A percentile compares a stretch with the other conserved stretches of the same genome.
phyloP scores from a whole-genome alignment of 164 flowering plant species.

The Dillenia turbinata region DNA sequence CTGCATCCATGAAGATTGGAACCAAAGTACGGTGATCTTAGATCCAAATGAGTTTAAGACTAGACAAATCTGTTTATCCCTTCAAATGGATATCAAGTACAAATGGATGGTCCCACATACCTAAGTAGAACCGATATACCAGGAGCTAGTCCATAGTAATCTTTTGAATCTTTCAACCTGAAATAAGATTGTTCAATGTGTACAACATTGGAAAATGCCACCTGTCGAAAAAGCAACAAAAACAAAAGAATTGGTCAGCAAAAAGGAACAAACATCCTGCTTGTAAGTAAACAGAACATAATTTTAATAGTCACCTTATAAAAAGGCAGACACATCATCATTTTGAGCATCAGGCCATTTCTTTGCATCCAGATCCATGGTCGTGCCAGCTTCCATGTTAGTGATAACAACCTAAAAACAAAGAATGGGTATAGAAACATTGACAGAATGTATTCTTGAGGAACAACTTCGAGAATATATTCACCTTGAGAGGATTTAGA shows the following conservation, averaged over 20 bases:
- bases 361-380: constrained; percentile 76
- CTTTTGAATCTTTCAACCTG: constrained; percentile 86
- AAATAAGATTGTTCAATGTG: constrained; percentile 90
- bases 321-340: constrained; percentile 59
- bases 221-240: constrained; percentile 31
- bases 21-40: too few species aligned
- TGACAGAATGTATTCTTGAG: background rate
- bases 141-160: constrained; percentile 98
- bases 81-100: too few species aligned
- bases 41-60: too few species aligned
- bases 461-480: constrained; percentile 5
- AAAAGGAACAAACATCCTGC: background rate
- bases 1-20: constrained; percentile 27
- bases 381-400: constrained; percentile 53
- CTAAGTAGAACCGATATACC: constrained; percentile 91
- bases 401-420: constrained; percentile 77
- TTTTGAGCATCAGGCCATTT: constrained; percentile 88
- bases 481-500: constrained; percentile 85
- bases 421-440: constrained; percentile 9
- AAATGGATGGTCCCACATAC: constrained; percentile 20
- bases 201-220: constrained; percentile 80
- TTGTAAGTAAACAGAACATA: background rate
- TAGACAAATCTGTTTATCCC: too few species aligned
- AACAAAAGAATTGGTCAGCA: background rate
- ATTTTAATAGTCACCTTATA: constrained; percentile 56